Conservation (phyloP, 75 land plant species). For the Azolla pinnata region DNA sequence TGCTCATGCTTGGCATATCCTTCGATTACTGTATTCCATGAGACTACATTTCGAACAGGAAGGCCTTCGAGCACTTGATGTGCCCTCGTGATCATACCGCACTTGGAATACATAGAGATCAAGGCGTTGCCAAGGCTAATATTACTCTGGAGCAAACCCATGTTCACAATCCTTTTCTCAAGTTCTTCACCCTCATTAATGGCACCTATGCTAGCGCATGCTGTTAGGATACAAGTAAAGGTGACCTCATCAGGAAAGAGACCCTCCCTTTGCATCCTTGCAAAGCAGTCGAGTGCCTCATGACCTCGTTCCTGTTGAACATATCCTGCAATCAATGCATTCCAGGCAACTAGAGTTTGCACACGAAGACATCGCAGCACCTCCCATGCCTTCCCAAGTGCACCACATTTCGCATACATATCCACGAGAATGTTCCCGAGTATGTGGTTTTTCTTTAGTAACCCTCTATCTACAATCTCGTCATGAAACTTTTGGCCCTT, state of each 20-base stretch:
- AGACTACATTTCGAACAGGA: constrained; percentile 10
- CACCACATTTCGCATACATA: constrained; percentile 46
- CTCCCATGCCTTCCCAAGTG: constrained; percentile 22
- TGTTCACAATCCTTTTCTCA: constrained; percentile 25
- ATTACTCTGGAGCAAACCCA: constrained; percentile 26
- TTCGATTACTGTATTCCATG: constrained; percentile 25
- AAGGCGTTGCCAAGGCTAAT: constrained; percentile 21
- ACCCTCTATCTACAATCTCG: constrained; percentile 26
- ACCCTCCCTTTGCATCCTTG: constrained; percentile 26
- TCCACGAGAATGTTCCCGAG: constrained; percentile 31
- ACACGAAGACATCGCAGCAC: constrained; percentile 13
- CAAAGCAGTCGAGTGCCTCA: constrained; percentile 35
- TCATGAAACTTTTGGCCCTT: constrained; percentile 38
- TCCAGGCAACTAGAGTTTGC: constrained; percentile 42
- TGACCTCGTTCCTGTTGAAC: constrained; percentile 12
- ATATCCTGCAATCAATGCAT: constrained; percentile 37
- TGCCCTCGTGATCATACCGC: constrained; percentile 14
- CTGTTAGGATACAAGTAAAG: constrained; percentile 35
- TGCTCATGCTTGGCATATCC: constrained; percentile 28
- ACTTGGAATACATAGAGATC: constrained; percentile 28
- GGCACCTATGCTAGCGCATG: constrained; percentile 14
- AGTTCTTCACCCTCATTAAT: constrained; percentile 19
- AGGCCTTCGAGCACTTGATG: constrained; percentile 7
- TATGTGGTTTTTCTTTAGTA: constrained; percentile 18
- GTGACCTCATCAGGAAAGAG: constrained; percentile 36